Percentiles rank a stretch among this genome's conserved stretches.
phyloP scores from a whole-genome alignment of 345 rosid species.

The Pistacia vera region DNA sequence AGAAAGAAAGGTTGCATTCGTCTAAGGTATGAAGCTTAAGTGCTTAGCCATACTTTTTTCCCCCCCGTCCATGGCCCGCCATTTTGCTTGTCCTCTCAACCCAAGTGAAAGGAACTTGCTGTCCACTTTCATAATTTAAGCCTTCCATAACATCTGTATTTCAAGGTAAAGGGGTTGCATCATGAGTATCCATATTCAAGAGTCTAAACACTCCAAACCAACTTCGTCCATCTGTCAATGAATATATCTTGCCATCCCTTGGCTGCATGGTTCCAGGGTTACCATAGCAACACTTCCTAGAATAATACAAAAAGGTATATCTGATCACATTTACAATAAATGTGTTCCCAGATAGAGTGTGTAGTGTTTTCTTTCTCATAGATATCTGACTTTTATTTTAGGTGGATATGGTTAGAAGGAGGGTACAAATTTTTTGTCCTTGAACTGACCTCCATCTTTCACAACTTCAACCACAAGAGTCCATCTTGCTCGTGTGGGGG shows the following conservation, averaged over 20 bases:
- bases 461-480: slow-evolving; percentile 81
- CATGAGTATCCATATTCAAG: slow-evolving; percentile 79
- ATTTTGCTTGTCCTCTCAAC: slow-evolving; percentile 84
- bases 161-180: slow-evolving; percentile 83
- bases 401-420: background rate
- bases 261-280: slow-evolving; percentile 47
- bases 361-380: background rate
- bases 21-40: slow-evolving; percentile 8
- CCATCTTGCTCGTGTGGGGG: slow-evolving; percentile 88
- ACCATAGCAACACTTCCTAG: slow-evolving; percentile 14
- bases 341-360: background rate
- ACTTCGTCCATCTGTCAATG: slow-evolving; percentile 76
- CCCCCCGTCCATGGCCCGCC: slow-evolving; percentile 79
- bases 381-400: slow-evolving; percentile 11
- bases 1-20: slow-evolving; percentile 2
- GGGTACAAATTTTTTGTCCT: background rate
- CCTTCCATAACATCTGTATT: slow-evolving; percentile 85
- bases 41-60: slow-evolving; percentile 41
- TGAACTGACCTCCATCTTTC: slow-evolving; percentile 85
- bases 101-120: slow-evolving; percentile 77
- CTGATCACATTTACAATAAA: too few relatives aligned
- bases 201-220: slow-evolving; percentile 88
- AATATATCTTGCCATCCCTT: slow-evolving; percentile 52
- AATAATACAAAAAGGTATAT: background rate
- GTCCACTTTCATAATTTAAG: slow-evolving; percentile 79